Base-by-base conservation (phyloP, 305 asterid genomes). In the Fraxinus dipetala region DNA sequence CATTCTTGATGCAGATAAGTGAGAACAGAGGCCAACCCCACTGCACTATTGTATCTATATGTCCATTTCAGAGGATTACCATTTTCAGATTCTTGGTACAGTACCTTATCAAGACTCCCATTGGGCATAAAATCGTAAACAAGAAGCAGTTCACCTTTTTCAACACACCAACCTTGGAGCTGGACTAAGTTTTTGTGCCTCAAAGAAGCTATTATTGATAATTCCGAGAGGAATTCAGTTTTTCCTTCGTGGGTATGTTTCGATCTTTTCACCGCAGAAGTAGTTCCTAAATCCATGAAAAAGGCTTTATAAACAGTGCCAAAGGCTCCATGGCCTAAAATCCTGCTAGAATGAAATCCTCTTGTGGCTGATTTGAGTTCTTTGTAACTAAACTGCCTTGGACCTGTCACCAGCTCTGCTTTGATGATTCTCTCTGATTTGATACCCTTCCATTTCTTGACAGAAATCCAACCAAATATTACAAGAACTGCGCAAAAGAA, bases 171-270 rank as follows among this genome's bases (percentile, higher is more conserved):
- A 0, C 92, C 91, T 81, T 86, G 90, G 16, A 90, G 90, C 77
- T 85, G 92, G 6, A 90, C 92, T 24, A 90, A 36, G 51, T 90
- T 90, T 75, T 88, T 90, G 84, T 90, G 92, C 85, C 92, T 84
- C 81, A 90, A 81, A 70, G 90, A 87, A 3, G 91, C 92, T 35
- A 90, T 90, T 10, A 90, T 86, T 0, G 91, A 83, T 31, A 90
- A 69, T 7, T 90, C 92, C 0, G 92, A 84, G 0, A 90, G 83
- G 81, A 89, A 89, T 18, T 89, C 92, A 0, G 45, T 76, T 67
- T 87, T 89, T 5, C 90, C 89, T 80, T 89, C 90, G 18, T 87
- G 92, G 4, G 83, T 54, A 30, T 87, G 92, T 32, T 84, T 88
- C 13, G 90, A 90, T 81, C 91, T 85, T 30, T 88, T 90, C 1